Percentiles rank a stretch among this genome's conserved stretches.
Conservation (phyloP, 148 eudicot genomes). For the Chenopodium album region DNA sequence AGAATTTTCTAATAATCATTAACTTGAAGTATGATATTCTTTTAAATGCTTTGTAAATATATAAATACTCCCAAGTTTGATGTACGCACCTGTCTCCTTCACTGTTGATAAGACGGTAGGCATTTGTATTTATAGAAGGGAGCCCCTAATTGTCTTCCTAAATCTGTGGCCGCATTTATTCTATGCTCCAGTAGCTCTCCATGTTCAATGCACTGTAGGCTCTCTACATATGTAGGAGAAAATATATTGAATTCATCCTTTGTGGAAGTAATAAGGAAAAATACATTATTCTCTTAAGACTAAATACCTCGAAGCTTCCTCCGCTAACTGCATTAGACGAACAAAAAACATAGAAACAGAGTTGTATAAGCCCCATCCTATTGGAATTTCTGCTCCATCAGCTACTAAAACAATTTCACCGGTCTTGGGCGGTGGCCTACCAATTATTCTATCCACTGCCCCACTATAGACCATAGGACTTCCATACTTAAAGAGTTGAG, state of each 20-base stretch:
- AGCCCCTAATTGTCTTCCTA: slow-evolving; percentile 70
- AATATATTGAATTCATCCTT: slow-evolving; percentile 6
- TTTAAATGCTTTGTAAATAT: background rate
- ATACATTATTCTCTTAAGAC: slow-evolving; percentile 2
- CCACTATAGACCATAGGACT: slow-evolving; percentile 97
- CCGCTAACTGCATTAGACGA: slow-evolving; percentile 89
- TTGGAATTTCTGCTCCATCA: slow-evolving; percentile 80
- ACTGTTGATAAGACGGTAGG: slow-evolving; percentile 94
- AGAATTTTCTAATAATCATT: background rate
- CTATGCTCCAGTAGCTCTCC: slow-evolving; percentile 73
- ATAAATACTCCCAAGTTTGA: background rate
- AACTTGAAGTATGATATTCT: background rate
- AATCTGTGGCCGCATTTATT: slow-evolving; percentile 52
- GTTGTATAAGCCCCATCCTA: slow-evolving; percentile 94
- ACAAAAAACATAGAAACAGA: slow-evolving; percentile 92
- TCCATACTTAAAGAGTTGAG: slow-evolving; percentile 80
- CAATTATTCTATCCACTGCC: slow-evolving; percentile 90
- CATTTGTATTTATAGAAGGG: slow-evolving; percentile 70
- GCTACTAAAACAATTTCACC: slow-evolving; percentile 90
- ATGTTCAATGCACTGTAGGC: slow-evolving; percentile 63
- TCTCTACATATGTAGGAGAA: slow-evolving; percentile 48
- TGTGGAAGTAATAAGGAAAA: background rate
- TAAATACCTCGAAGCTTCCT: slow-evolving; percentile 61
- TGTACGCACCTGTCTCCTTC: slow-evolving; percentile 82
- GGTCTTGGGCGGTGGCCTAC: slow-evolving; percentile 82